Base-by-base conservation (phyloP, 106 monocot species). In the Agapanthus africanus region DNA sequence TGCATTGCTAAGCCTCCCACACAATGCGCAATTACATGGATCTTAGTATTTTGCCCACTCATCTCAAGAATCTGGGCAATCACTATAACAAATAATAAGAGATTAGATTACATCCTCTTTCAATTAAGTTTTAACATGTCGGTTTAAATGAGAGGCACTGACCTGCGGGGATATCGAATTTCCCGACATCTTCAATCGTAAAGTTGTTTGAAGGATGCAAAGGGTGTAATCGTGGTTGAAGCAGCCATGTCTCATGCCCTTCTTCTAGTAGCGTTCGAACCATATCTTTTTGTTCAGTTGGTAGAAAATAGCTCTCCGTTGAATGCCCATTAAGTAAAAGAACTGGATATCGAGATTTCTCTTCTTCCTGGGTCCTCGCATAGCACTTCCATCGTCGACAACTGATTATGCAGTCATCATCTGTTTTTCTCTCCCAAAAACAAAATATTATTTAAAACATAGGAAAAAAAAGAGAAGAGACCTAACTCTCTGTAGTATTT, bases 11-110 rank as follows among this genome's bases (percentile, higher is more conserved):
- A 69, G 14, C 79, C 79, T 27, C 79, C 79, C 14, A 44, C 73
- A 74, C 73, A 79, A 39, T 79, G 73, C 22, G 73, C 79, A 73
- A 79, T 74, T 52, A 79, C 79, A 70, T 79, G 79, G 31, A 73
- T 60, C 49, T 69, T 74, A 64, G 56, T 37, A 37, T 21, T 37
- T 27, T 34, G 54, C 0, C 73, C 73, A 70, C 73, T 46, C 39
- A 64, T 18, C 69, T 63, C 73, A 19, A 11, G 13, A 64, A 79
- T 79, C 50, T 42, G 59, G 4, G 22, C 10, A 11, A 79, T 70
- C 37, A 54, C 79, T 79, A 44, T 36, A 49, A 50, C 14, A 73
- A 74, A 37, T 51, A 37, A 39, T 32, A 22, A 28, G 37, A 46
- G 9, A 31, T 8, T n/a, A 46, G 26, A 32, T 47, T 15, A 30